Evolutionary conservation across 352 stramenopile species (phyloP).

Genomic region (Lagenidium giganteum): DNA sequence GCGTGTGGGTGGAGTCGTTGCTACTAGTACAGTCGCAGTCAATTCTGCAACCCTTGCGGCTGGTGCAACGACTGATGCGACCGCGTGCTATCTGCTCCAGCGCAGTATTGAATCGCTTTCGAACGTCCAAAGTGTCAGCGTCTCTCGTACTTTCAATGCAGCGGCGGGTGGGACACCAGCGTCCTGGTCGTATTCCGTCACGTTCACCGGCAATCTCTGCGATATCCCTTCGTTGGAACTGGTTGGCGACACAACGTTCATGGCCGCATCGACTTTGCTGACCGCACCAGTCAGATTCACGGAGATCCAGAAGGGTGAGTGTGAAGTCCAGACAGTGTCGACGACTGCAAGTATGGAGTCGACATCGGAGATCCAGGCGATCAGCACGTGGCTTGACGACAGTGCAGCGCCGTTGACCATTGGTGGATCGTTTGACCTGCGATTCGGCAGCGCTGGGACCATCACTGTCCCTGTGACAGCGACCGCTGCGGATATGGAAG

Average conservation of each 20-base stretch:
- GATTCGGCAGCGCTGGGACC: conserved; percentile 39
- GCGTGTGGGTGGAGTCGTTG: conserved; percentile 36
- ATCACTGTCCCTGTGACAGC: conserved; percentile 39
- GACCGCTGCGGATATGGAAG: conserved; percentile 36
- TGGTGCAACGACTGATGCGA: conserved; percentile 28
- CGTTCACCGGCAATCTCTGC: conserved; percentile 85
- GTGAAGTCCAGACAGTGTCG: conserved; percentile 93
- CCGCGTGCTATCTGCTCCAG: conserved; percentile 73
- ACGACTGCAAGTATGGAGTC: conserved; percentile 88
- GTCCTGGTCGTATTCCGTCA: conserved; percentile 78
- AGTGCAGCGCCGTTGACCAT: conserved; percentile 23
- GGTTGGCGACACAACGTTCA: conserved; percentile 36
- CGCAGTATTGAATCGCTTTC: conserved; percentile 70
- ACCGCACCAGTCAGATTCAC: conserved; percentile 38
- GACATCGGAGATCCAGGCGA: conserved; percentile 84
- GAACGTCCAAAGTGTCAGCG: conserved; percentile 82
- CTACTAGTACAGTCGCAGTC: conserved; percentile 35
- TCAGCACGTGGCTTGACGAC: conserved; percentile 73
- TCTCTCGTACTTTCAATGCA: conserved; percentile 43
- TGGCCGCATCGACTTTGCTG: conserved; percentile 28
- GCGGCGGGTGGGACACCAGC: conserved; percentile 2
- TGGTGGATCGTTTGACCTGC: conserved; percentile 64
- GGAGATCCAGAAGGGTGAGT: conserved; percentile 79
- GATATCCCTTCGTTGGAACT: conserved; percentile 69
- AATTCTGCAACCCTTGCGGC: conserved; percentile 35